These are phyloP conservation scores for Ophiostoma himal-ulmi DNA, from an alignment of 2,329 filamentous ascomycete species.

Conservation along the genomic window DNA sequence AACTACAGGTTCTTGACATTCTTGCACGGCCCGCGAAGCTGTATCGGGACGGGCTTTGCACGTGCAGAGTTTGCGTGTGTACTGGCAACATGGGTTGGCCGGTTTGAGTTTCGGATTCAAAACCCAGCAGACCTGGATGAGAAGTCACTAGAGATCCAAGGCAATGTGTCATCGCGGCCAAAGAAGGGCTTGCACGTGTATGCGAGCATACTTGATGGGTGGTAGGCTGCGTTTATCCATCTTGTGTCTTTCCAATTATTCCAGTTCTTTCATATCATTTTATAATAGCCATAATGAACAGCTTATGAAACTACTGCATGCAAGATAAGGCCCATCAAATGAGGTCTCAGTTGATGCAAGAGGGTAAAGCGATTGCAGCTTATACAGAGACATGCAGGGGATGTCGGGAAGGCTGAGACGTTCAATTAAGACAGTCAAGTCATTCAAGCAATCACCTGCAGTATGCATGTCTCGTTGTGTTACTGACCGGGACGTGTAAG, in stretches of 20 bases:
- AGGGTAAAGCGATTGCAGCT: neutral
- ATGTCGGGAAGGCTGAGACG: neutral
- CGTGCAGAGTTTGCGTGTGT: slow-evolving; percentile 80
- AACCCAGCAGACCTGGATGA: slow-evolving; percentile 60
- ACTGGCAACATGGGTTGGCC: slow-evolving; percentile 68
- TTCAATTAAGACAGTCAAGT: neutral
- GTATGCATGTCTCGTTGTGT: neutral
- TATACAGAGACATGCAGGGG: neutral
- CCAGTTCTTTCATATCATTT: neutral
- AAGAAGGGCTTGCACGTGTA: slow-evolving; percentile 65
- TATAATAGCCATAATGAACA: neutral
- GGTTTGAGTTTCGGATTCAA: slow-evolving; percentile 58
- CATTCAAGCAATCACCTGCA: neutral
- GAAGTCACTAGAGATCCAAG: slow-evolving; percentile 59
- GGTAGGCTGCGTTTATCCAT: slow-evolving; percentile 38
- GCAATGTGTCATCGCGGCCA: slow-evolving; percentile 66
- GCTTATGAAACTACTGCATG: neutral
- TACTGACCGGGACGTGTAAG: neutral
- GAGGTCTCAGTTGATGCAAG: neutral
- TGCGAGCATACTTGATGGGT: slow-evolving; percentile 61
- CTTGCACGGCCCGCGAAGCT: slow-evolving; percentile 77
- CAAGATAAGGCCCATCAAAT: neutral
- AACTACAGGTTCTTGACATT: slow-evolving; percentile 80
- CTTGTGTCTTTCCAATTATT: neutral
- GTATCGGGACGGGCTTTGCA: slow-evolving; percentile 77